Evolutionary conservation across 305 asterid genomes (phyloP), one percentile per base, ranked within the genome.

Genomic region (Salvia sclarea): DNA sequence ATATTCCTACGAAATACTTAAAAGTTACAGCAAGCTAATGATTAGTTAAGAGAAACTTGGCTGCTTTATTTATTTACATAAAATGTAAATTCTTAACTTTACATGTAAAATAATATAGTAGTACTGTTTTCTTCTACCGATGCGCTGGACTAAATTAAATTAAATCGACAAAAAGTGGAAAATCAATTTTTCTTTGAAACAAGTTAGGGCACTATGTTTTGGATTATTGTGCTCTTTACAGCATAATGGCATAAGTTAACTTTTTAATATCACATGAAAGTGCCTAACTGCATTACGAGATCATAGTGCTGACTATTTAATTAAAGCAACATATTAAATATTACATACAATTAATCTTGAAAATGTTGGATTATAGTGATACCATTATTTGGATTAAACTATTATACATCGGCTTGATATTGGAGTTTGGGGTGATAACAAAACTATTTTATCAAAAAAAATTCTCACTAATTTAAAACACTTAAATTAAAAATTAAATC

Each of bases 201-300:
- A 66, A 54, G 44, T 10, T 38, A 10, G 76, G 73, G 77, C 84
- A 73, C 79, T 76, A 62, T 37, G 54, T 75, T 62, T 68, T 78
- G 79, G 79, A 45, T 50, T 78, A 9, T 74, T 61, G 74, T 79
- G 83, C 71, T 20, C 72, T 74, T 69, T 81, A 70, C 76, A 76
- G 61, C 73, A 75, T 80, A 78, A 79, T 80, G 81, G 82, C 82
- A 81, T 68, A 74, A 64, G 18, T 74, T 60, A 77, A 50, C 83
- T 81, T 81, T 74, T 74, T 73, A 64, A 57, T 70, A 61, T 54
- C 47, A 65, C 67, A 59, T 73, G 64, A 41, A 74, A 69, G 70
- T 53, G 50, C 62, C 67, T 58, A 55, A 72, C 73, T 75, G 76
- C 69, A 71, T 70, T 66, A 73, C 50, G 37, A 68, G 60, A 28